phyloP scores from a whole-genome alignment of 345 rosid genomes.

The rapeseed (Brassica napus) region Da-Ae NC_063446.1:68814501-68815000 shows the following conservation, averaged over 20 bases:
- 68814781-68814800: background rate
- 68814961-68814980: background rate
- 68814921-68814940: background rate
- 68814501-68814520: background rate
- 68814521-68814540: slow-evolving; percentile 47
- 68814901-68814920: too few relatives aligned
- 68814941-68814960: background rate
- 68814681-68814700: slow-evolving; percentile 30
- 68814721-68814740: background rate
- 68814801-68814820: background rate
- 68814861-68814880: background rate
- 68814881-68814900: background rate
- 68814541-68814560: slow-evolving; percentile 68
- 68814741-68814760: background rate
- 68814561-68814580: slow-evolving; percentile 67
- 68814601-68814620: slow-evolving; percentile 75
- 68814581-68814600: slow-evolving; percentile 65
- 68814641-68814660: slow-evolving; percentile 58
- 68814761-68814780: background rate
- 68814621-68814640: slow-evolving; percentile 71
- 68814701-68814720: background rate
- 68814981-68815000: too few relatives aligned
- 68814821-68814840: background rate
- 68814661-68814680: slow-evolving; percentile 82
- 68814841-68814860: background rate